Evolutionary conservation across 768 basidiomycete genomes (phyloP).

Genomic region (Trametes cinnabarina): DNA sequence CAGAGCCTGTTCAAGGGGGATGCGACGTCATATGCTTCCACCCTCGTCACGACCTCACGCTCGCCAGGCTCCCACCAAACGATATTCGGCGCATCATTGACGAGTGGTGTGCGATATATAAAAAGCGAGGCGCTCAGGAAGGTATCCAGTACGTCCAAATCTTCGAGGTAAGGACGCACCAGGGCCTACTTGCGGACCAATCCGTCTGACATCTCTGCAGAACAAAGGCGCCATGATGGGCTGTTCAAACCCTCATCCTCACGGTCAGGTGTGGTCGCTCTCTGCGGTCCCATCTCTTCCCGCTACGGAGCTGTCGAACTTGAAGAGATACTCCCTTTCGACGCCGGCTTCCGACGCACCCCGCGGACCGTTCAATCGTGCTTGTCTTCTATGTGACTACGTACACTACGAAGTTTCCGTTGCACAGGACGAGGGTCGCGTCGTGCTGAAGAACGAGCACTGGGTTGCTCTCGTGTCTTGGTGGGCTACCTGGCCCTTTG

Average conservation of each 20-base stretch:
- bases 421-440: slow-evolving; percentile 47
- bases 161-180: slow-evolving; percentile 72
- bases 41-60: slow-evolving; percentile 80
- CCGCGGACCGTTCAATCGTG: slow-evolving; percentile 50
- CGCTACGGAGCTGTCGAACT: slow-evolving; percentile 58
- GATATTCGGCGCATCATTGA: slow-evolving; percentile 67
- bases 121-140: slow-evolving; percentile 53
- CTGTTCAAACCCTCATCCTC: slow-evolving; percentile 91
- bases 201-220: slow-evolving; percentile 6
- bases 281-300: slow-evolving; percentile 71
- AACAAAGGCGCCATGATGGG: slow-evolving; percentile 91
- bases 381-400: slow-evolving; percentile 82
- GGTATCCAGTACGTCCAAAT: slow-evolving; percentile 84
- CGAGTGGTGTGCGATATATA: slow-evolving; percentile 72
- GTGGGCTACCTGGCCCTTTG: slow-evolving; percentile 97
- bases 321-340: slow-evolving; percentile 48
- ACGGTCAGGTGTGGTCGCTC: slow-evolving; percentile 86
- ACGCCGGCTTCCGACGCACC: slow-evolving; percentile 44
- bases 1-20: slow-evolving; percentile 72
- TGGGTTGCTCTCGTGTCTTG: slow-evolving; percentile 89
- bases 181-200: background rate
- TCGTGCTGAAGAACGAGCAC: slow-evolving; percentile 69
- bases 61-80: slow-evolving; percentile 56
- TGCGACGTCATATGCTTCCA: slow-evolving; percentile 89
- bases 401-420: slow-evolving; percentile 58